Evolutionary conservation across 2,329 filamentous ascomycete genomes (phyloP).

Genomic region (Penicillium sp.): DNA sequence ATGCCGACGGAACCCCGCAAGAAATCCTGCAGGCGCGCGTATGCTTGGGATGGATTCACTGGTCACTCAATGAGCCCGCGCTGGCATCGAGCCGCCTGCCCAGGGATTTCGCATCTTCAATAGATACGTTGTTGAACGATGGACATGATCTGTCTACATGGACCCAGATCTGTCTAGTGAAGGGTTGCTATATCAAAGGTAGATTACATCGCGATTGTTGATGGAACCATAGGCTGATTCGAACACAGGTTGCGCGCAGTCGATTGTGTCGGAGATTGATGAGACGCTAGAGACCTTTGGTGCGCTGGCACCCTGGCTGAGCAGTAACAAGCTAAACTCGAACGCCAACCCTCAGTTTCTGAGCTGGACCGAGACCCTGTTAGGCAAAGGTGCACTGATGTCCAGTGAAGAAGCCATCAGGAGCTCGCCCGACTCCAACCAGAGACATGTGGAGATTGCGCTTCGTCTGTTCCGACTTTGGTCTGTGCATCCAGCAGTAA

Average conservation of each 20-base stretch:
- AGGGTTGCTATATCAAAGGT: slow-evolving; percentile 71
- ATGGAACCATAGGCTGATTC: slow-evolving; percentile 8
- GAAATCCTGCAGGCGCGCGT: slow-evolving; percentile 71
- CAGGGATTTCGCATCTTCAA: slow-evolving; percentile 53
- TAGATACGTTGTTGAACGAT: slow-evolving; percentile 49
- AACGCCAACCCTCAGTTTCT: slow-evolving; percentile 59
- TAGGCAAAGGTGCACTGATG: slow-evolving; percentile 69
- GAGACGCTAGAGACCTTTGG: slow-evolving; percentile 64
- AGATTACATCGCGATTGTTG: slow-evolving; percentile 30
- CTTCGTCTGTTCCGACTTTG: slow-evolving; percentile 47
- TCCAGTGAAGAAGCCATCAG: slow-evolving; percentile 49
- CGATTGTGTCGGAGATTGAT: slow-evolving; percentile 35
- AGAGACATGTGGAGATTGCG: slow-evolving; percentile 34
- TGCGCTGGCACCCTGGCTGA: slow-evolving; percentile 59
- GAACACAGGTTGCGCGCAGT: slow-evolving; percentile 43
- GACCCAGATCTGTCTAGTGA: slow-evolving; percentile 76
- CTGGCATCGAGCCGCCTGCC: slow-evolving; percentile 59
- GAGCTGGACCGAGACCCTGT: slow-evolving; percentile 71
- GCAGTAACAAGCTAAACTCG: slow-evolving; percentile 28
- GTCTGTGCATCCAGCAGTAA: slow-evolving; percentile 37
- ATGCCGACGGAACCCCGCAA: slow-evolving; percentile 49
- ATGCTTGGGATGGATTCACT: slow-evolving; percentile 80
- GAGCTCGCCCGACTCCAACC: slow-evolving; percentile 17
- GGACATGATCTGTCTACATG: slow-evolving; percentile 58
- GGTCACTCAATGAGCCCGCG: slow-evolving; percentile 64